These are phyloP conservation scores for Chenopodium quinoa DNA, from an alignment of 148 eudicot genomes.

Conservation along the genomic window DNA sequence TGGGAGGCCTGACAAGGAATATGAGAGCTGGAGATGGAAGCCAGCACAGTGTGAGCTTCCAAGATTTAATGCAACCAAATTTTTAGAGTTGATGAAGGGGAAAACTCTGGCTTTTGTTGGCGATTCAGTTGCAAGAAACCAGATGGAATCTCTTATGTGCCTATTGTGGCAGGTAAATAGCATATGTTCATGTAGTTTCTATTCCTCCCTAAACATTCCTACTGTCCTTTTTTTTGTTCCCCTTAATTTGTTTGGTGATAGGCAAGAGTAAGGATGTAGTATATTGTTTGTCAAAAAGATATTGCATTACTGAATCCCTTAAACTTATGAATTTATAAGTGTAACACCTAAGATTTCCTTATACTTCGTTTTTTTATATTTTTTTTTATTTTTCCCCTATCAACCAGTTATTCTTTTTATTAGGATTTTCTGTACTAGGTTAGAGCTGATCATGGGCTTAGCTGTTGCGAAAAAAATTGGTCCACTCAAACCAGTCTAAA, in stretches of 20 bases:
- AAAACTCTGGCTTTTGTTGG: conserved; percentile 85
- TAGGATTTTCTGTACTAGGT: neutral
- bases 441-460: neutral
- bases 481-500: too few species aligned
- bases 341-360: too few species aligned
- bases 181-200: neutral
- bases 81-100: conserved; percentile 80
- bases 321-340: too few species aligned
- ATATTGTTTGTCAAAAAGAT: too few species aligned
- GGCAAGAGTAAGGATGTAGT: too few species aligned
- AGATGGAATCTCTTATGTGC: conserved; percentile 62
- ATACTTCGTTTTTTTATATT: too few species aligned
- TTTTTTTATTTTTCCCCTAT: too few species aligned
- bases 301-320: too few species aligned
- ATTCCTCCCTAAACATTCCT: neutral
- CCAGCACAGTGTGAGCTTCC: conserved; percentile 85
- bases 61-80: conserved; percentile 62
- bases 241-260: too few species aligned
- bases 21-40: conserved; percentile 92
- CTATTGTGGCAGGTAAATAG: conserved; percentile 84
- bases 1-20: conserved; percentile 96
- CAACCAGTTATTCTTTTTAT: neutral
- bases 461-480: too few species aligned
- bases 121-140: conserved; percentile 87
- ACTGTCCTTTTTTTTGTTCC: neutral